Conservation (phyloP, 106 monocot species). For the Allium sativum region DNA sequence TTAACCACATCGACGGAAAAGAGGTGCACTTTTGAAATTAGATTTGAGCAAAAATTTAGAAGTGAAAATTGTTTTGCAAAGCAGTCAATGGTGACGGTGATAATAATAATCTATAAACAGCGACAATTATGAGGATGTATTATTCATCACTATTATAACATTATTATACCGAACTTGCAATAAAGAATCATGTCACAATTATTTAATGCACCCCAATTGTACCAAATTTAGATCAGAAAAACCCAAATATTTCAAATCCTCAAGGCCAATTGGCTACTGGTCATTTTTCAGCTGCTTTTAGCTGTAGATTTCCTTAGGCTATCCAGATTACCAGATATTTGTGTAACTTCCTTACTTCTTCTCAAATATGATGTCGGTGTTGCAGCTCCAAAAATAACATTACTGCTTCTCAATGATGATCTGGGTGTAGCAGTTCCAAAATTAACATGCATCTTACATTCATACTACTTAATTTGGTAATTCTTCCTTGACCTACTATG, state of each 20-base stretch:
- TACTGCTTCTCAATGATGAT: slow-evolving; percentile 12
- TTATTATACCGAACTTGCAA: too few species aligned
- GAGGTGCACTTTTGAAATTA: too few species aligned
- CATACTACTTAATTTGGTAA: slow-evolving; percentile 30
- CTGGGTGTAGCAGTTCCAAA: slow-evolving; percentile 22
- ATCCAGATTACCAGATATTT: slow-evolving; percentile 4
- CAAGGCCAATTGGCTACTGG: slow-evolving; percentile 1
- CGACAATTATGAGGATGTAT: too few species aligned
- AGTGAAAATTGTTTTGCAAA: too few species aligned
- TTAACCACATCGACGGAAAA: too few species aligned
- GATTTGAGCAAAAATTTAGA: too few species aligned
- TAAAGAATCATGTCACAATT: too few species aligned
- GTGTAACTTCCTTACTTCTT: slow-evolving; percentile 39
- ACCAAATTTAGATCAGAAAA: too few species aligned
- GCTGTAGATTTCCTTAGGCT: background rate
- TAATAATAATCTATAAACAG: slow-evolving; percentile 19
- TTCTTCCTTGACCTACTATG: slow-evolving; percentile 3
- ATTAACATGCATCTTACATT: slow-evolving; percentile 52
- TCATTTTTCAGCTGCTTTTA: background rate
- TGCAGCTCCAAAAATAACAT: background rate
- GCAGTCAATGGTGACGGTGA: too few species aligned
- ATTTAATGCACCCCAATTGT: too few species aligned
- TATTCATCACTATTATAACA: too few species aligned
- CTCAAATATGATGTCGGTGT: background rate
- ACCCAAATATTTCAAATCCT: background rate